phyloP scores from a whole-genome alignment of 257 asterid genomes.

The Nicotiana tomentosiformis region DNA sequence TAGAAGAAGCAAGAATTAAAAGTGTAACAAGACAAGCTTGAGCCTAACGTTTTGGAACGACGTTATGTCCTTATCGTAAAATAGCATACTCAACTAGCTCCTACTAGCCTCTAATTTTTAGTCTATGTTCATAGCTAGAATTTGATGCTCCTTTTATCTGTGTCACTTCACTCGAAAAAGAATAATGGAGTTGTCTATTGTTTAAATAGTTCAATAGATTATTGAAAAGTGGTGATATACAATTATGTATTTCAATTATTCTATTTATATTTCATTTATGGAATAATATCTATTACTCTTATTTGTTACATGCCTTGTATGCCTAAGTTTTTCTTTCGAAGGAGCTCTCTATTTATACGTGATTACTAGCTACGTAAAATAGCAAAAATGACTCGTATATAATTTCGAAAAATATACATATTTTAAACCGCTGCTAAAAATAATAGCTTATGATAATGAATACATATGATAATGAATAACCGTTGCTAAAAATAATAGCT shows the following conservation, averaged over 20 bases:
- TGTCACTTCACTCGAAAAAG: neutral
- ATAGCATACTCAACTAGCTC: neutral
- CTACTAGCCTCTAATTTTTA: neutral
- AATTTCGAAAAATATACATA: too few relatives aligned
- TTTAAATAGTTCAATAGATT: neutral
- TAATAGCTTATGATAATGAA: too few relatives aligned
- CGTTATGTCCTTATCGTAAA: neutral
- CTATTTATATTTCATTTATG: neutral
- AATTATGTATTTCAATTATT: neutral
- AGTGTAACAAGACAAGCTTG: neutral
- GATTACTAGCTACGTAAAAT: neutral
- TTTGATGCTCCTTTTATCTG: neutral
- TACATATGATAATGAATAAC: too few relatives aligned
- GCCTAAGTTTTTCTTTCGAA: too few relatives aligned
- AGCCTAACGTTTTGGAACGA: neutral
- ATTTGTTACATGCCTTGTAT: neutral
- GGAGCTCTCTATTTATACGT: too few relatives aligned
- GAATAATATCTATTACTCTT: neutral
- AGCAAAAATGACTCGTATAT: neutral
- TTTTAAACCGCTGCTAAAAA: too few relatives aligned
- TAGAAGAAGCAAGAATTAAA: neutral
- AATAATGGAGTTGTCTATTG: neutral
- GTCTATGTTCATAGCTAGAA: neutral
- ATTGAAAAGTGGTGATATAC: neutral
- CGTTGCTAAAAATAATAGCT: too few relatives aligned